phyloP scores from a whole-genome alignment of 1,139 yeast genomes.

The Zygoascus sp. region DNA sequence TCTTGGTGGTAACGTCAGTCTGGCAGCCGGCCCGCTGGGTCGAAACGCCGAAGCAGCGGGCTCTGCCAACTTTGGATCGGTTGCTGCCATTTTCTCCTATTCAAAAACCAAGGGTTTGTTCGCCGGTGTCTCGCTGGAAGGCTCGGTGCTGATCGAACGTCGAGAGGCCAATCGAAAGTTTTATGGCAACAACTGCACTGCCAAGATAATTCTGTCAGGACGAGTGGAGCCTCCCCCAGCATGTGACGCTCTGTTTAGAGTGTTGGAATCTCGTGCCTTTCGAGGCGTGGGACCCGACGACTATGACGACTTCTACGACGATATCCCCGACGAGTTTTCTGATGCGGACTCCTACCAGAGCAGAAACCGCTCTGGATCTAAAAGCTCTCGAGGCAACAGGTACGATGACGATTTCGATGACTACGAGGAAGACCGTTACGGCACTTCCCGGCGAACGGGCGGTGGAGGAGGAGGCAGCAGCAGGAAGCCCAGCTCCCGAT shows the following conservation, averaged over 20 bases:
- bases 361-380: conserved; percentile 16
- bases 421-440: conserved; percentile 41
- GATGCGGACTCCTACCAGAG: conserved; percentile 23
- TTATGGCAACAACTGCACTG: conserved; percentile 83
- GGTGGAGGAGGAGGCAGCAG: background rate
- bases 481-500: conserved; percentile 39
- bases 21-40: conserved; percentile 98
- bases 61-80: conserved; percentile 80
- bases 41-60: conserved; percentile 98
- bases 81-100: conserved; percentile 88
- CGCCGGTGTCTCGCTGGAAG: conserved; percentile 97
- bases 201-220: conserved; percentile 77
- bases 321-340: conserved; percentile 55
- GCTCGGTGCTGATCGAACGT: conserved; percentile 90
- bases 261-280: conserved; percentile 82
- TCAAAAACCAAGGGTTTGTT: conserved; percentile 94
- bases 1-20: conserved; percentile 88
- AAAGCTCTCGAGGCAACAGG: conserved; percentile 33
- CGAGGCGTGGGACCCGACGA: conserved; percentile 51
- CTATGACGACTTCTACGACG: conserved; percentile 62
- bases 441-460: conserved; percentile 12
- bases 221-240: conserved; percentile 89
- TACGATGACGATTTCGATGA: conserved; percentile 33
- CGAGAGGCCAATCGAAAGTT: conserved; percentile 95
- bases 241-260: conserved; percentile 83